These are phyloP conservation scores for Chaetomium tenue DNA, from an alignment of 495 filamentous ascomycete species.

Conservation along the genomic window DNA sequence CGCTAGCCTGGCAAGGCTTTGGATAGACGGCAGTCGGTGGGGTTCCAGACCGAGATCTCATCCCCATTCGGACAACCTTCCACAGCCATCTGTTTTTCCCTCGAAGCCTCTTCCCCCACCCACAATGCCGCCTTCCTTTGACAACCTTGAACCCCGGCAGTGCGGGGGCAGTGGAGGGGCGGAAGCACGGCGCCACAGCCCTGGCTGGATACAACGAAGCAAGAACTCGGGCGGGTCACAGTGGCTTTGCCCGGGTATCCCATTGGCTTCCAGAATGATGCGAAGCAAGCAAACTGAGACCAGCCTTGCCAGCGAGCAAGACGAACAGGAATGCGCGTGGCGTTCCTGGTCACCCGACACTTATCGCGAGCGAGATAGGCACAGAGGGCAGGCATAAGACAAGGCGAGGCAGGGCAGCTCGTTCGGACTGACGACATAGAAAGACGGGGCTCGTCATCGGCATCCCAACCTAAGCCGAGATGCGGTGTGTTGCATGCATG, in stretches of 20 bases:
- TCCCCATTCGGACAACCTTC: background rate
- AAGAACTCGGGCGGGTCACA: background rate
- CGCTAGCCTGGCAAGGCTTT: background rate
- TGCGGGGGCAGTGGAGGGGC: slow-evolving; percentile 12
- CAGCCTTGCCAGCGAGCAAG: background rate
- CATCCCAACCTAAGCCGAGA: background rate
- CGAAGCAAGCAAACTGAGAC: background rate
- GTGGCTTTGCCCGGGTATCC: background rate
- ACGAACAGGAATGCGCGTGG: background rate
- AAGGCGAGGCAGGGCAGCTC: background rate
- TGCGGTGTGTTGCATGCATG: background rate
- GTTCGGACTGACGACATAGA: background rate
- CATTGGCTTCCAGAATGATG: background rate
- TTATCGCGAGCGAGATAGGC: no score
- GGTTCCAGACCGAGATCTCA: background rate
- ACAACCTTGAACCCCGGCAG: background rate
- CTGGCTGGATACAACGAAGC: slow-evolving; percentile 2
- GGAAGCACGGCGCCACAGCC: slow-evolving; percentile 11
- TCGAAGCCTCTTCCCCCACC: background rate
- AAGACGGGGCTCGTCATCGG: background rate
- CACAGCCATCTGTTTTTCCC: background rate
- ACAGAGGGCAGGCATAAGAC: no score
- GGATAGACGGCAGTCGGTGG: background rate
- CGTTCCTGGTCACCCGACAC: background rate
- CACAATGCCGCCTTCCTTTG: background rate